Evolutionary conservation across 2,329 filamentous ascomycete genomes (phyloP).

Genomic region (Aspergillus fischeri): DNA sequence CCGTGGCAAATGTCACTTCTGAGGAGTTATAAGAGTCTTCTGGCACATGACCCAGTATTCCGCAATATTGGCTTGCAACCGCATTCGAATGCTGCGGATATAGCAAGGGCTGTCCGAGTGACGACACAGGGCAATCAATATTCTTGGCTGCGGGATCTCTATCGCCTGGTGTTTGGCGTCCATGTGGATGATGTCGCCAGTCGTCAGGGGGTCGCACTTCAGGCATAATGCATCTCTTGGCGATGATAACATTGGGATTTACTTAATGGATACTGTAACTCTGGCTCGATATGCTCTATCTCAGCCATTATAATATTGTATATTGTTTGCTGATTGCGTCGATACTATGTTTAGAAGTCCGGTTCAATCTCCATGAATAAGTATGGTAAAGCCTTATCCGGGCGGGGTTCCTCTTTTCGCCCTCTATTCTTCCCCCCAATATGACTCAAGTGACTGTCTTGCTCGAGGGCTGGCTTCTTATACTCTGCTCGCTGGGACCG

Average conservation of each 20-base stretch:
- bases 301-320: not conserved
- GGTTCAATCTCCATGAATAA: not conserved
- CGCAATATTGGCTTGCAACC: slow-evolving; percentile 36
- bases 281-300: not conserved
- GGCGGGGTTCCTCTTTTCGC: not conserved
- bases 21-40: slow-evolving; percentile 74
- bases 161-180: slow-evolving; percentile 79
- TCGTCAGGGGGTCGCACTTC: slow-evolving; percentile 55
- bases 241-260: not conserved
- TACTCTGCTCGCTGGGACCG: too few relatives aligned
- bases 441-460: too few relatives aligned
- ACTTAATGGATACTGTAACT: not conserved
- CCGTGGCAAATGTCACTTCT: slow-evolving; percentile 68
- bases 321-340: not conserved
- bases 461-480: too few relatives aligned
- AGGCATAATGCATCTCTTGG: slow-evolving; percentile 21
- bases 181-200: slow-evolving; percentile 71
- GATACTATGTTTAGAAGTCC: not conserved
- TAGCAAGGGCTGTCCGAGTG: slow-evolving; percentile 73
- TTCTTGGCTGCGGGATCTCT: slow-evolving; percentile 75
- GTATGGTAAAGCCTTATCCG: not conserved
- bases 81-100: slow-evolving; percentile 59
- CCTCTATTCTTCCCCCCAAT: too few relatives aligned
- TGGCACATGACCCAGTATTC: slow-evolving; percentile 69
- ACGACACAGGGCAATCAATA: slow-evolving; percentile 72